A percentile compares a stretch with the other conserved stretches of the same genome.
phyloP scores from a whole-genome alignment of 139 green algal genomes.

The Coccomyxa sp. region DNA sequence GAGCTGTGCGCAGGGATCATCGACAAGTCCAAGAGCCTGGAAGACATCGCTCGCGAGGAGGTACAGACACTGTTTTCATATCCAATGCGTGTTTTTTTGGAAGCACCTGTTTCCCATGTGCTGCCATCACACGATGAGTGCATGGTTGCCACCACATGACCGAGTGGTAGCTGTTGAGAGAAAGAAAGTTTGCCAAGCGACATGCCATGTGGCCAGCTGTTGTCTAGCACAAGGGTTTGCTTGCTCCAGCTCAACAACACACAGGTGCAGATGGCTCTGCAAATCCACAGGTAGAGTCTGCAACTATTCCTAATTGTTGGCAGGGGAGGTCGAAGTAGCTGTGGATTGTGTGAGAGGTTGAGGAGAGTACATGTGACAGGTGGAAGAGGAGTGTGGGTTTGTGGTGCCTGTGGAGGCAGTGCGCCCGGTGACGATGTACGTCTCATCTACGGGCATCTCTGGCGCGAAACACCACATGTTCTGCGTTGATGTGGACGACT shows the following conservation, averaged over 20 bases:
- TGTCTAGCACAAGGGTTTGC: too few species aligned
- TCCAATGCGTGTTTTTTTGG: neutral
- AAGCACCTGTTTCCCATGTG: neutral
- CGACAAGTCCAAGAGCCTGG: constrained; percentile 69
- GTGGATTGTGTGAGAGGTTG: too few species aligned
- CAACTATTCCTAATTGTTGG: too few species aligned
- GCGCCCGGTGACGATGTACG: constrained; percentile 37
- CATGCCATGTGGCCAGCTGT: too few species aligned
- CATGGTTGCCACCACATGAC: neutral
- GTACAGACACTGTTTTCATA: neutral
- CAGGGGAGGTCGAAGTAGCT: too few species aligned
- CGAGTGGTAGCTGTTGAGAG: too few species aligned
- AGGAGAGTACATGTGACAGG: constrained; percentile 8
- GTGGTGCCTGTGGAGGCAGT: constrained; percentile 45
- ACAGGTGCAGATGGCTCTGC: too few species aligned
- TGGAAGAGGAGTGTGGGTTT: constrained; percentile 64
- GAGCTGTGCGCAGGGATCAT: constrained; percentile 88
- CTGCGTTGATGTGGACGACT: constrained; percentile 65
- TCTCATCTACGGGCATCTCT: constrained; percentile 42
- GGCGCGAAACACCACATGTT: constrained; percentile 61
- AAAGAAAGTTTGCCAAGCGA: too few species aligned
- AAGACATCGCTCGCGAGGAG: constrained; percentile 53
- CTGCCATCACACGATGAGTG: neutral
- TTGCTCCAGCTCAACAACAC: too few species aligned
- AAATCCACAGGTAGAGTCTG: too few species aligned